These are phyloP conservation scores for Ceratonia siliqua DNA, from an alignment of 306 rosid species.

Conservation along the genomic window DNA sequence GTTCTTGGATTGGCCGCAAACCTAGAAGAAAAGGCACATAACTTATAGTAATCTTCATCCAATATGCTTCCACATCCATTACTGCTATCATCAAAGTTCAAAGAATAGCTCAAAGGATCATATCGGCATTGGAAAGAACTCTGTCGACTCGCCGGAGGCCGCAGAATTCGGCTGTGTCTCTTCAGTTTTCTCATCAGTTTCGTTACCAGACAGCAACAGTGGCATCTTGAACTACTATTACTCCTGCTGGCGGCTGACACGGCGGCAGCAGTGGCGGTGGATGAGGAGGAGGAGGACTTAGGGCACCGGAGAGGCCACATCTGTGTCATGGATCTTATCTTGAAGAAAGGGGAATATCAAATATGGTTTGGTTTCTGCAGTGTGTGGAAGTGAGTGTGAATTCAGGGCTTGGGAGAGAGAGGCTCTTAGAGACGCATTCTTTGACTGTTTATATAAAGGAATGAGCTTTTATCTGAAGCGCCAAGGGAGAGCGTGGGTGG, in stretches of 20 bases:
- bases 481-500: neutral
- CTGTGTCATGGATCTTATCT: neutral
- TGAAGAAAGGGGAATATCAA: too few species aligned
- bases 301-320: constrained; percentile 58
- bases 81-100: constrained; percentile 63
- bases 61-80: constrained; percentile 58
- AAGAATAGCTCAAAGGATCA: constrained; percentile 80
- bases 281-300: neutral
- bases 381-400: neutral
- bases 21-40: constrained; percentile 78
- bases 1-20: constrained; percentile 61
- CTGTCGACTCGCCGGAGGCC: constrained; percentile 31
- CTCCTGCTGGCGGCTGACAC: neutral
- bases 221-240: constrained; percentile 24
- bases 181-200: constrained; percentile 66
- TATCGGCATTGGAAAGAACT: constrained; percentile 63
- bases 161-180: constrained; percentile 38
- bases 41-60: constrained; percentile 74
- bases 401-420: neutral
- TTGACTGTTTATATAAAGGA: constrained; percentile 18
- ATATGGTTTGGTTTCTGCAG: neutral
- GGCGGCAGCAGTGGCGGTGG: constrained; percentile 16
- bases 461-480: neutral
- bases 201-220: constrained; percentile 45
- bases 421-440: neutral